Evolutionary conservation across 345 rosid species (phyloP).

Genomic region (Iberis pinnata): DNA sequence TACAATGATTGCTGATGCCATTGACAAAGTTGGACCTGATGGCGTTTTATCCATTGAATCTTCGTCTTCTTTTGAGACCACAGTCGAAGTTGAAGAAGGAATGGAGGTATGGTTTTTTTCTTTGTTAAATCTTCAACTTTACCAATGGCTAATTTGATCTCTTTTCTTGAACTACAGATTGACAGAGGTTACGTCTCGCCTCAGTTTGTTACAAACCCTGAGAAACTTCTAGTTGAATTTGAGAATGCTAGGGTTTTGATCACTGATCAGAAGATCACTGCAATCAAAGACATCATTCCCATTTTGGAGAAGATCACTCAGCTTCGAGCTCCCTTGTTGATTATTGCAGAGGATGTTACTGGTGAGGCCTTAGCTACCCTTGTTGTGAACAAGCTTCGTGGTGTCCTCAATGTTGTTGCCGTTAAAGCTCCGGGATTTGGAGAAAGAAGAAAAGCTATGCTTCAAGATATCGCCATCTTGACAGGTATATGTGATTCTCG

Average conservation of each 20-base stretch:
- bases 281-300: slow-evolving; percentile 65
- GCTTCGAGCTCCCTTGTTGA: slow-evolving; percentile 67
- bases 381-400: slow-evolving; percentile 63
- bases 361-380: slow-evolving; percentile 60
- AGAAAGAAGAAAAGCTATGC: slow-evolving; percentile 70
- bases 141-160: neutral
- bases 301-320: slow-evolving; percentile 67
- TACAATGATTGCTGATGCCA: slow-evolving; percentile 58
- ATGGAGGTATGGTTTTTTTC: slow-evolving; percentile 48
- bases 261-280: slow-evolving; percentile 61
- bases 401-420: slow-evolving; percentile 72
- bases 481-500: slow-evolving; percentile 44
- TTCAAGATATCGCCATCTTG: slow-evolving; percentile 85
- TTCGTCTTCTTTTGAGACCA: slow-evolving; percentile 66
- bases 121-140: too few relatives aligned
- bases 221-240: slow-evolving; percentile 64
- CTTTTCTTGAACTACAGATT: slow-evolving; percentile 46
- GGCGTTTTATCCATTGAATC: slow-evolving; percentile 76
- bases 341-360: slow-evolving; percentile 75
- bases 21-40: slow-evolving; percentile 74
- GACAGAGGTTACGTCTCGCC: slow-evolving; percentile 83
- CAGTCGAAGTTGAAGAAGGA: slow-evolving; percentile 72
- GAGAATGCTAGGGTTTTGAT: slow-evolving; percentile 72
- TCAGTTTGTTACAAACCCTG: slow-evolving; percentile 76
- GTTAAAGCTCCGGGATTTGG: slow-evolving; percentile 73